Conservation (phyloP, 345 rosid species). For the Syzygium grande region DNA sequence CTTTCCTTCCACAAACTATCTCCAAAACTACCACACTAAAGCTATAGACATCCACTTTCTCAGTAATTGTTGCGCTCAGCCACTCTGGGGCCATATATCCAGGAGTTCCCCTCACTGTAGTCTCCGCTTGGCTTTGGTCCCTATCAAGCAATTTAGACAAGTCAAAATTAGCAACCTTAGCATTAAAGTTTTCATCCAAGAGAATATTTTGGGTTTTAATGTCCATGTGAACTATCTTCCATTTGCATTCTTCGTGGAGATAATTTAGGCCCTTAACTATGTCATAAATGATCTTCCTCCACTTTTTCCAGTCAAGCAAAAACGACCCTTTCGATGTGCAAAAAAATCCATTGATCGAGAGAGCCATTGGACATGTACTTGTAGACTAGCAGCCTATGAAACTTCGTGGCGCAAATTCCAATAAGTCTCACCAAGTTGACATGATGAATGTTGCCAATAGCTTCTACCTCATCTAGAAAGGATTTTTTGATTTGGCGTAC, state of each 20-base stretch:
- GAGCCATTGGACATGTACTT: constrained; percentile 18
- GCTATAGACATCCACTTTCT: constrained; percentile 24
- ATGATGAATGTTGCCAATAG: constrained; percentile 20
- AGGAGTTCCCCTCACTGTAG: constrained; percentile 14
- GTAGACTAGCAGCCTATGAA: constrained; percentile 12
- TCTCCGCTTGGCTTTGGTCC: constrained; percentile 8
- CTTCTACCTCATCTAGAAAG: constrained; percentile 19
- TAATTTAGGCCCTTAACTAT: constrained; percentile 19
- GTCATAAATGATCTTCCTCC: constrained; percentile 18
- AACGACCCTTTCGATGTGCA: background rate
- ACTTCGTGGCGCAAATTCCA: constrained; percentile 15
- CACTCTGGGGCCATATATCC: constrained; percentile 12
- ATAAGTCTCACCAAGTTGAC: constrained; percentile 17
- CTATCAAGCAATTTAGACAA: constrained; percentile 4
- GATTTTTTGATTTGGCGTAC: constrained; percentile 10
- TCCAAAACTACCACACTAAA: constrained; percentile 22
- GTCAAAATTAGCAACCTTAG: constrained; percentile 13
- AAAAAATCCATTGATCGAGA: constrained; percentile 16
- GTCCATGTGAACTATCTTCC: constrained; percentile 14
- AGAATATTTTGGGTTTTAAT: constrained; percentile 13
- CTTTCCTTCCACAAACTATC: constrained; percentile 13
- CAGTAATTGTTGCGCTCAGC: constrained; percentile 5
- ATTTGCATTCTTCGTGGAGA: constrained; percentile 18
- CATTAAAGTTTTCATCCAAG: constrained; percentile 8
- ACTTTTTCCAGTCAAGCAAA: constrained; percentile 8